Base-by-base conservation (phyloP, 306 rosid genomes). In the Cucurbita moschata region DNA sequence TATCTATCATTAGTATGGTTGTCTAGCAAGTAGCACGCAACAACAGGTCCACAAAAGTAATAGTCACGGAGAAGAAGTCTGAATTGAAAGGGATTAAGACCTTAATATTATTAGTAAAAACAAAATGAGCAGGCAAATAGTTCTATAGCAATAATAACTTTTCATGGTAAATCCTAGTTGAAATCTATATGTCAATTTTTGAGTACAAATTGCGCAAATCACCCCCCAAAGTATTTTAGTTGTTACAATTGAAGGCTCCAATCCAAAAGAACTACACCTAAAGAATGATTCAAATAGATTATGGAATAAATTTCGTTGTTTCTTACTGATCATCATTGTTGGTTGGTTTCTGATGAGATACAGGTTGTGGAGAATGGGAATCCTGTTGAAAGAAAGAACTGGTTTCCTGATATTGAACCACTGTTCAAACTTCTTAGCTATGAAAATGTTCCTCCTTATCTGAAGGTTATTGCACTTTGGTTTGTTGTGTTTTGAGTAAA, bases 401-500 rank as follows among this genome's bases (percentile, higher is more conserved):
- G 98, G 98, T 94, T 94, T 80, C 87, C 96, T 78, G 97, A 94
- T 76, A 87, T 90, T 62, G 98, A 94, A 79, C 96, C 98, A 51
- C 81, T 94, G 77, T 94, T 94, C 88, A 94, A 94, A 85, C 97
- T 94, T 77, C 98, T 94, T 65, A 83, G 98, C 74, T 94, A 90
- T 61, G 98, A 94, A 83, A 94, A 87, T 78, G 98, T 90, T 76
- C 97, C 98, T 63, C 96, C 98, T 78, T 90, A 89, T 84, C 88
- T 94, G 79, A 94, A 94, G 96, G 98, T 90, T 80, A 74, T 71
- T 57, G 23, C 56, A 80, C 67, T 42, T 65, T 40, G 50, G 51
- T 66, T 66, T 21, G 30, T 85, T 39, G 43, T 50, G 46, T 84
- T 74, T 77, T 72, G 13, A 69, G 38, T 46, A 37, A 50, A 71